Base-by-base conservation (phyloP, 2,329 filamentous ascomycete species). In the Mollisia scopiformis region DNA sequence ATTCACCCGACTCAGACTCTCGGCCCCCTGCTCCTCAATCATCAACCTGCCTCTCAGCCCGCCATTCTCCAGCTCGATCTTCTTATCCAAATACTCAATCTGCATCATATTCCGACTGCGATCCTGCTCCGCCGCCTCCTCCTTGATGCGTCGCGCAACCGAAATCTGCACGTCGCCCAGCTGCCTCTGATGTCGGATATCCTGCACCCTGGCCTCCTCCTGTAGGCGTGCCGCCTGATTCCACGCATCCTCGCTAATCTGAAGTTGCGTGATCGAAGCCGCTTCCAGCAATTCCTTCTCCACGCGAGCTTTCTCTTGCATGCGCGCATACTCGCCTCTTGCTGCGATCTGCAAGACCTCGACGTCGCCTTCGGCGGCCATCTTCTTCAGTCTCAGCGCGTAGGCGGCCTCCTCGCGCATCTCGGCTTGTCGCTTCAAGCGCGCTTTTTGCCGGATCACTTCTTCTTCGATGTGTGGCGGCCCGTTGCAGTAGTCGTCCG, bases 21-120 rank as follows among this genome's bases (percentile, higher is more conserved):
- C 28, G 6, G n/a, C 28, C 23, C 31, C 55, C 6, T 35, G n/a
- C 25, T 35, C 46, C 23, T 57, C 55, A 43, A 57, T 57, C 25
- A 47, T 47, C 33, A 57, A n/a, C 14, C 55, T 35, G 16, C 71
- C 63, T 0, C 71, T 69, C n/a, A 77, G 10, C 0, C 66, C 72
- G 6, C 64, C 59, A 43, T 62, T 57, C 25, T 64, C 59, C 35
- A 28, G 54, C 16, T 21, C 43, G 28, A 55, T 50, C 33, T 51
- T 62, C 35, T 56, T 54, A 4, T 57, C 54, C 3, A 56, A 31
- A 28, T 53, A 64, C 28, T 62, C 64, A 14, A 66, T 58, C 52
- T 62, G 56, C 33, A 66, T 52, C 27, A 57, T 35, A 33, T 58
- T 55, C 27, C 43, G 46, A 7, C 37, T 47, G 5, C 50, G 23